Percentiles rank a stretch among this genome's conserved stretches.
Conservation (phyloP, 768 basidiomycete species). For the Calocybe indica region DNA sequence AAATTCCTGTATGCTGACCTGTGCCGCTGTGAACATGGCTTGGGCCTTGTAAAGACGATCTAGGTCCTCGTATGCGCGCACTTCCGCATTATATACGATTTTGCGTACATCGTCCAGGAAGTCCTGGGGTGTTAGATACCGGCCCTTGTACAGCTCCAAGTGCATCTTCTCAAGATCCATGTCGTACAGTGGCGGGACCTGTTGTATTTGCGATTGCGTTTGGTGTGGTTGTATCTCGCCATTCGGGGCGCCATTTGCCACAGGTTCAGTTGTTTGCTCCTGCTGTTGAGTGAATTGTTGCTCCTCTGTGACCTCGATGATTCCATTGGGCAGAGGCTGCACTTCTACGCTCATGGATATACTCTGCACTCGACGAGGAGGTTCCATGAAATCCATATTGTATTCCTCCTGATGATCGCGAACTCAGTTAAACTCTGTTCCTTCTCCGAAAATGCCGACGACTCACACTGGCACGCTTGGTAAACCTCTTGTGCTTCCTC, state of each 20-base stretch:
- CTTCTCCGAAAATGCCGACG: not conserved
- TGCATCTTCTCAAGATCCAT: constrained; percentile 95
- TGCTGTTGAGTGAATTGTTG: constrained; percentile 15
- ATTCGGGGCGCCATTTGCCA: constrained; percentile 32
- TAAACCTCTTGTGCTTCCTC: constrained; percentile 88
- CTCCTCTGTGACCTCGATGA: constrained; percentile 37
- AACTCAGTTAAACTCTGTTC: constrained; percentile 8
- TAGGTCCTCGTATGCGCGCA: constrained; percentile 52
- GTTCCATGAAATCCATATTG: constrained; percentile 36
- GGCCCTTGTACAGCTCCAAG: constrained; percentile 71
- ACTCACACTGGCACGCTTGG: constrained; percentile 70
- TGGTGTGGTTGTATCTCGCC: constrained; percentile 26
- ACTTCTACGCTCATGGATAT: constrained; percentile 28
- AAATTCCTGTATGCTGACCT: constrained; percentile 84
- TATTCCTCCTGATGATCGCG: constrained; percentile 65
- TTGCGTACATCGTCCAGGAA: constrained; percentile 81
- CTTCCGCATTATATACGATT: constrained; percentile 71
- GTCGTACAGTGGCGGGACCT: constrained; percentile 57
- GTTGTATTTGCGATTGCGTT: constrained; percentile 29
- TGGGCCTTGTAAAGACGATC: constrained; percentile 81
- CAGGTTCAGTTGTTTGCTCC: constrained; percentile 15
- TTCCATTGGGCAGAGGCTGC: constrained; percentile 32
- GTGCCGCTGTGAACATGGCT: constrained; percentile 81
- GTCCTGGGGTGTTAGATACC: constrained; percentile 82
- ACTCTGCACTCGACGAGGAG: constrained; percentile 5